Base-by-base conservation (phyloP, 108 stramenopile genomes). In the Nitzschia inconspicua region DNA sequence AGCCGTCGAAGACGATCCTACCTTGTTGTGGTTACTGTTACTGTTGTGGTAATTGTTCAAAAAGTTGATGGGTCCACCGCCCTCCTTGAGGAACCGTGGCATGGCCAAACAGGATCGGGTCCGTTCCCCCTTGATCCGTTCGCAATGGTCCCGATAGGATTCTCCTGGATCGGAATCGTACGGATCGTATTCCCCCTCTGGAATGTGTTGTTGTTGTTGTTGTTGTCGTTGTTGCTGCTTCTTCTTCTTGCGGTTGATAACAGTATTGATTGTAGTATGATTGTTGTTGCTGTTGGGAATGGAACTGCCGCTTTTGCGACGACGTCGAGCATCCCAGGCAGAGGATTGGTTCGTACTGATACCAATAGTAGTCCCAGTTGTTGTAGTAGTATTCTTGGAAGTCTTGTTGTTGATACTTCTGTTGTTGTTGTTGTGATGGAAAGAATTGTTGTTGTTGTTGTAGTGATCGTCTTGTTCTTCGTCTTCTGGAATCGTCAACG, bases 121-220 rank as follows among this genome's bases (percentile, higher is more conserved):
- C 3, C 31, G 31, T 35, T 63, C 50, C 3, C 66, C 81, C 41
- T 77, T 67, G 31, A 77, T 43, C n/a, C 63, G 63, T 48, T 78
- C 59, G 43, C 81, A 82, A 32, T 77, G 80, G 26, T 82, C 61
- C 29, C 81, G 73, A 49, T 82, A 82, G 47, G 67, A 69, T 36
- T 82, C 76, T 23, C 81, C 81, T 10, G 81, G 76, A 68, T 82
- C 81, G 4, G 77, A 78, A 57, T 77, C 81, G 42, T 82, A 82
- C 6, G 81, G 81, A 58, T 82, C 81, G 16, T 56, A 43, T 34
- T 71, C 65, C 0, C 73, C 73, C 16, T 58, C 66, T 7, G 47
- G 67, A 27, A 49, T 37, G 19, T 8, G 8, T 14, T 44, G 18
- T 20, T 41, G 51, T 52, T 51, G 57, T 42, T 29, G 20, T 24